phyloP scores from a whole-genome alignment of 805 yeast species.

The Metschnikowia noctiluminum region DNA sequence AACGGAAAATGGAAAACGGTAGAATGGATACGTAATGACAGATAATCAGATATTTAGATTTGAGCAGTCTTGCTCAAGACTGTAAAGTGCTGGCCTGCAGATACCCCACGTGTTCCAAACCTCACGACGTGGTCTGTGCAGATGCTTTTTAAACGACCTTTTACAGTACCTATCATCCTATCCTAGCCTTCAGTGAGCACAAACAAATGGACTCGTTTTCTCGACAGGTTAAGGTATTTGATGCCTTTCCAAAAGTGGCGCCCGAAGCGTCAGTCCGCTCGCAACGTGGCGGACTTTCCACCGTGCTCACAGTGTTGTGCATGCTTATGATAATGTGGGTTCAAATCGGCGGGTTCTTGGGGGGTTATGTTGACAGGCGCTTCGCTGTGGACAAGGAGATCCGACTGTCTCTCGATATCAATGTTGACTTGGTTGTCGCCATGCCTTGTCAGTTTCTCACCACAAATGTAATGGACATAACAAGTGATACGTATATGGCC shows the following conservation, averaged over 20 bases:
- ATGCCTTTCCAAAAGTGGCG: constrained; percentile 46
- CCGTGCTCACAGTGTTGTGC: constrained; percentile 58
- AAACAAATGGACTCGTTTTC: constrained; percentile 34
- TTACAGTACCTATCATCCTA: no score
- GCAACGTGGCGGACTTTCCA: constrained; percentile 71
- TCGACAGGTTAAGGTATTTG: constrained; percentile 41
- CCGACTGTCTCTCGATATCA: constrained; percentile 58
- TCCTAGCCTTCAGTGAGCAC: neutral
- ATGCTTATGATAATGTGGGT: constrained; percentile 74
- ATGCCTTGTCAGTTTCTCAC: constrained; percentile 79
- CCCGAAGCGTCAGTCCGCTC: constrained; percentile 66
- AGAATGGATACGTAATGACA: no score
- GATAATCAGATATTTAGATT: no score
- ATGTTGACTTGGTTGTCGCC: constrained; percentile 75
- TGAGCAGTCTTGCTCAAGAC: no score
- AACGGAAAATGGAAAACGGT: no score
- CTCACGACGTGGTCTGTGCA: neutral
- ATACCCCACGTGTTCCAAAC: no score
- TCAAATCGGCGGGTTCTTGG: constrained; percentile 79
- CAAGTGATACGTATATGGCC: constrained; percentile 77
- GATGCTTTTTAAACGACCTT: neutral
- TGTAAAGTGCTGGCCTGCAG: no score
- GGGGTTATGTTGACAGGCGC: constrained; percentile 75
- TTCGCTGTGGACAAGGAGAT: constrained; percentile 69
- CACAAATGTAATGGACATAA: constrained; percentile 72